Evolutionary conservation across 78 protist genomes (phyloP).

Genomic region (Dictyostelium firmibasis): DNA sequence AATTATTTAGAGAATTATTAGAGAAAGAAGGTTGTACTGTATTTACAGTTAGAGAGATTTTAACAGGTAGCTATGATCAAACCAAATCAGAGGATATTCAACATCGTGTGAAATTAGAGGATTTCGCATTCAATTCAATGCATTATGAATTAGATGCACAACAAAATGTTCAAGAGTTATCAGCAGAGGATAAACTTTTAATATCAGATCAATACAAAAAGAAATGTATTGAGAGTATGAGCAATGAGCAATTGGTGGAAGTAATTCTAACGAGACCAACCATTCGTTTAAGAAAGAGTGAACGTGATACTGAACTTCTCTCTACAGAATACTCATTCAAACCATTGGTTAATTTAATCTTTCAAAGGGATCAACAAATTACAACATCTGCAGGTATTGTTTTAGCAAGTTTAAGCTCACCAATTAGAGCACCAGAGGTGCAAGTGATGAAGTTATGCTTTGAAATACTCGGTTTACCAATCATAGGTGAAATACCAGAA

Average conservation of each 20-base stretch:
- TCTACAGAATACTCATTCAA: constrained; percentile 63
- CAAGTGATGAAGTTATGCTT: constrained; percentile 88
- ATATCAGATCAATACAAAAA: constrained; percentile 84
- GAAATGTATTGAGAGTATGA: constrained; percentile 78
- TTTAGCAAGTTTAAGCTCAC: constrained; percentile 83
- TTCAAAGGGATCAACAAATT: constrained; percentile 94
- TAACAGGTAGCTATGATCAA: constrained; percentile 22
- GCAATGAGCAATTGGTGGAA: constrained; percentile 85
- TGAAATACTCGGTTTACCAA: constrained; percentile 86
- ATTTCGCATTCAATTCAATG: constrained; percentile 80
- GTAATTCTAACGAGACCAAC: constrained; percentile 87
- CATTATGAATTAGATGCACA: constrained; percentile 67
- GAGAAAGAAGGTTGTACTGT: constrained; percentile 74
- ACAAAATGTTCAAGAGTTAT: constrained; percentile 39
- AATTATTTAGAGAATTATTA: constrained; percentile 50
- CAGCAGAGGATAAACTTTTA: constrained; percentile 17
- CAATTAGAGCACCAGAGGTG: constrained; percentile 87
- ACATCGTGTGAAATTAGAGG: constrained; percentile 85
- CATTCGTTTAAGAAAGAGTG: constrained; percentile 69
- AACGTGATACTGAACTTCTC: constrained; percentile 75
- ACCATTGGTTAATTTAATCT: constrained; percentile 82
- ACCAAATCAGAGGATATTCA: constrained; percentile 56
- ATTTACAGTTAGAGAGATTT: constrained; percentile 65
- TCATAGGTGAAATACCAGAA: constrained; percentile 88
- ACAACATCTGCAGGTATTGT: constrained; percentile 89